Evolutionary conservation across 768 basidiomycete genomes (phyloP).

Genomic region (Epithele typhae): DNA sequence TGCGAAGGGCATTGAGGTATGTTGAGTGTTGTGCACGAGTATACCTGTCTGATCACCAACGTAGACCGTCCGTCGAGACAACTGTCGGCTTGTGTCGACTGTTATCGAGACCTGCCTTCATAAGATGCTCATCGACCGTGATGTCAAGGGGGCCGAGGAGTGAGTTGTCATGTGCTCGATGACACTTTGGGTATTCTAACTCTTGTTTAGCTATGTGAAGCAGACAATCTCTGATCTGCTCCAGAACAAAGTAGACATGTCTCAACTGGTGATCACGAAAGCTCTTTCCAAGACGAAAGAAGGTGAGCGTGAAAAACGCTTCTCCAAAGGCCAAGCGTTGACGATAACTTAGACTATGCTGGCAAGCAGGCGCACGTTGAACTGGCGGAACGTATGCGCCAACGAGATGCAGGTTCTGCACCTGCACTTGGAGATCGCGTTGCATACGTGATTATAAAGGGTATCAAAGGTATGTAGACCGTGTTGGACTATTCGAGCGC

Average conservation of each 20-base stretch:
- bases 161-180: too few species aligned
- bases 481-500: neutral
- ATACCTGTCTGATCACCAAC: too few species aligned
- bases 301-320: too few species aligned
- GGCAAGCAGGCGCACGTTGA: constrained; percentile 97
- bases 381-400: constrained; percentile 91
- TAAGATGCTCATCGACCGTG: constrained; percentile 95
- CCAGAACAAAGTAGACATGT: constrained; percentile 98
- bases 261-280: constrained; percentile 98
- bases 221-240: constrained; percentile 89
- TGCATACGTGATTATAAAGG: constrained; percentile 97
- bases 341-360: constrained; percentile 72
- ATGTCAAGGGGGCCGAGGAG: constrained; percentile 93
- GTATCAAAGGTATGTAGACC: constrained; percentile 69
- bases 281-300: constrained; percentile 84
- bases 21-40: constrained; percentile 19
- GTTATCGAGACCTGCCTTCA: constrained; percentile 98
- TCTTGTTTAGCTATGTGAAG: constrained; percentile 74
- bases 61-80: constrained; percentile 96
- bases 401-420: constrained; percentile 95
- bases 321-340: too few species aligned
- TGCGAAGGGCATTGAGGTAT: constrained; percentile 96
- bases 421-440: constrained; percentile 98
- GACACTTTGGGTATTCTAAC: constrained; percentile 1
- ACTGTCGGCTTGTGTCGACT: constrained; percentile 96